These are phyloP conservation scores for Ploettnerulaceae sp. DNA, from an alignment of 2,329 filamentous ascomycete species.

Conservation along the genomic window DNA sequence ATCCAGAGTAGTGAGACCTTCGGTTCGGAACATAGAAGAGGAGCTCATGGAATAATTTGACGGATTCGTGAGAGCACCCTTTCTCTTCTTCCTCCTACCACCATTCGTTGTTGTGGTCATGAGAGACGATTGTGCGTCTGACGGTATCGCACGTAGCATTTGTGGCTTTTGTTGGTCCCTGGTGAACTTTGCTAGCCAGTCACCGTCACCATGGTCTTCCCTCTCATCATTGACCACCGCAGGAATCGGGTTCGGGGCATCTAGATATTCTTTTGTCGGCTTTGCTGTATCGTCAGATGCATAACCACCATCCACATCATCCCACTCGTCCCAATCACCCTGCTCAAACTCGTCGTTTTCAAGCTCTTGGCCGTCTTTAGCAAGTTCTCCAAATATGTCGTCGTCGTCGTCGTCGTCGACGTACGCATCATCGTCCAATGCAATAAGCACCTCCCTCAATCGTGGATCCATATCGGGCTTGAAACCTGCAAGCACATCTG, in stretches of 20 bases:
- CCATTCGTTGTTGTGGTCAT: slow-evolving; percentile 74
- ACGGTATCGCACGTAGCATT: slow-evolving; percentile 39
- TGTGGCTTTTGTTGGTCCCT: slow-evolving; percentile 62
- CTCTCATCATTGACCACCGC: slow-evolving; percentile 47
- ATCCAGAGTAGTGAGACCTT: slow-evolving; percentile 80
- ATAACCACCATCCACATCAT: slow-evolving; percentile 74
- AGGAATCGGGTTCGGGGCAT: slow-evolving; percentile 35
- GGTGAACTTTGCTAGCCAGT: slow-evolving; percentile 93
- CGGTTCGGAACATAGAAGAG: slow-evolving; percentile 79
- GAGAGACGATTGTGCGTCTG: slow-evolving; percentile 63
- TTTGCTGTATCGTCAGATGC: slow-evolving; percentile 91
- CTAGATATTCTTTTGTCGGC: slow-evolving; percentile 53
- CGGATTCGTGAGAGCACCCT: slow-evolving; percentile 83
- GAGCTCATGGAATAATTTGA: slow-evolving; percentile 91
- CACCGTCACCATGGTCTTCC: slow-evolving; percentile 62
- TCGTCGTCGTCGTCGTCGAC: slow-evolving; percentile 77
- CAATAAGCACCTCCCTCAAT: slow-evolving; percentile 84
- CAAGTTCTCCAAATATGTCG: slow-evolving; percentile 75
- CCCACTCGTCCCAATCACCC: slow-evolving; percentile 50
- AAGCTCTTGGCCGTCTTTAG: slow-evolving; percentile 65
- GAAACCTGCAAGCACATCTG: slow-evolving; percentile 87
- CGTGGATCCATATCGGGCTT: slow-evolving; percentile 97
- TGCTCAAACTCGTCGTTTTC: slow-evolving; percentile 77
- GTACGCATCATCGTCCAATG: slow-evolving; percentile 90
- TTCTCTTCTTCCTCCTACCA: slow-evolving; percentile 86